Base-by-base conservation (phyloP, 768 basidiomycete species). In the Tricholoma furcatifolium region DNA sequence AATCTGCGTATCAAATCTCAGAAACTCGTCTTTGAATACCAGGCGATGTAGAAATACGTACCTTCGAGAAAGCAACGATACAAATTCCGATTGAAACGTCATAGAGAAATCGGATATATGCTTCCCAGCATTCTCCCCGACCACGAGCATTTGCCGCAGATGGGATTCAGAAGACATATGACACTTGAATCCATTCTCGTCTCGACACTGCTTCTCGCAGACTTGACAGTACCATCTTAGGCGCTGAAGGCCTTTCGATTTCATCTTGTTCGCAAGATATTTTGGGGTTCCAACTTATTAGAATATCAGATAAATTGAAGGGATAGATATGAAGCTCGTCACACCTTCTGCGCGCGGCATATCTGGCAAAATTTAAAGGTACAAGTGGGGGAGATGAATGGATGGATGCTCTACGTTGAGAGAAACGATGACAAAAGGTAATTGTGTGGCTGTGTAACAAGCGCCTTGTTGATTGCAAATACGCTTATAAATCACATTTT, bases 161-260 rank as follows among this genome's bases (percentile, higher is more conserved):
- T 99, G 97, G 1, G 87, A 79, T 69, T 96, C 93, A 27, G 91
- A 91, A 49, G 82, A 80, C 14, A 85, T 81, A 67, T 98, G 94
- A 68, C 93, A 95, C 72, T 97, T 97, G 83, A 98, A 99, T 15
- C 95, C 97, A 70, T 99, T 99, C 75, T 98, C 97, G 70, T 98
- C 91, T 67, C 95, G 79, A 69, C 96, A 98, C 71, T 98, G 96
- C 68, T 99, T 99, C 79, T 98, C 75, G 82, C 97, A 98, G 60
- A 98, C 92, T 78, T 99, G 96, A 65, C 96, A 98, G 73, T 91
- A 99, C 96, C 95, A 98, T 57, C 95, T 82, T 58, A 98, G 82
- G 64, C 93, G 85, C 70, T 97, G 96, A 44, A 96, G 77, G 62
- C 94, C 96, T 66, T 98, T 98, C 53, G 93, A 88, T 74, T 98